phyloP scores from a whole-genome alignment of 495 filamentous ascomycete species.

The Lasiosphaeria miniovina region DNA sequence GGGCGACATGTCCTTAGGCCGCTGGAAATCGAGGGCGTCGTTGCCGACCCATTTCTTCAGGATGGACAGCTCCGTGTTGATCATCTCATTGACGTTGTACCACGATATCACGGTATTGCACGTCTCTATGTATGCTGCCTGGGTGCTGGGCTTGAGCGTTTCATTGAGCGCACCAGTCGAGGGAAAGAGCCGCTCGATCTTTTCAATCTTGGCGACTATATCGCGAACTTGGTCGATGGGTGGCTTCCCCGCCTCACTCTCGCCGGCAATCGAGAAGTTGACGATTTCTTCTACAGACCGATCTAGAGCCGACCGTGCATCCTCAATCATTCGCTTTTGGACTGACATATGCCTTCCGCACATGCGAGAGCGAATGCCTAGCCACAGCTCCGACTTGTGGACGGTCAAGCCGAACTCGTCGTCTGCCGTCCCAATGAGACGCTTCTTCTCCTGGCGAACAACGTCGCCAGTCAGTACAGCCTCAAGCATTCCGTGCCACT shows the following conservation, averaged over 20 bases:
- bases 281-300: conserved; percentile 79
- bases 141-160: conserved; percentile 69
- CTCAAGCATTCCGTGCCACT: conserved; percentile 98
- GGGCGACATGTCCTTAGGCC: conserved; percentile 52
- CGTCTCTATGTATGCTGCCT: conserved; percentile 69
- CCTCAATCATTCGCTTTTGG: conserved; percentile 80
- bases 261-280: conserved; percentile 88
- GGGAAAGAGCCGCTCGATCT: conserved; percentile 78
- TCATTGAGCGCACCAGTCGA: conserved; percentile 67
- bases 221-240: conserved; percentile 84
- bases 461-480: conserved; percentile 95
- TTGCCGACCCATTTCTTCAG: conserved; percentile 96
- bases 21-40: conserved; percentile 85
- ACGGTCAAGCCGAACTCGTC: conserved; percentile 64
- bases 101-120: conserved; percentile 87
- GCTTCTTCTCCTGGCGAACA: conserved; percentile 94
- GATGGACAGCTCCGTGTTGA: conserved; percentile 89
- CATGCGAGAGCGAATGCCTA: conserved; percentile 76
- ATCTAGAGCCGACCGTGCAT: conserved; percentile 65
- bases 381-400: conserved; percentile 81
- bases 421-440: conserved; percentile 80
- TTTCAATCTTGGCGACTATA: conserved; percentile 82
- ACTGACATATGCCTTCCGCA: conserved; percentile 80
- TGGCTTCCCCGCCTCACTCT: conserved; percentile 84
- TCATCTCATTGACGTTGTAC: conserved; percentile 97